A percentile compares a stretch with the other conserved stretches of the same genome.
Evolutionary conservation across 805 yeast genomes (phyloP).

Genomic region (Zygoascus tannicola): DNA sequence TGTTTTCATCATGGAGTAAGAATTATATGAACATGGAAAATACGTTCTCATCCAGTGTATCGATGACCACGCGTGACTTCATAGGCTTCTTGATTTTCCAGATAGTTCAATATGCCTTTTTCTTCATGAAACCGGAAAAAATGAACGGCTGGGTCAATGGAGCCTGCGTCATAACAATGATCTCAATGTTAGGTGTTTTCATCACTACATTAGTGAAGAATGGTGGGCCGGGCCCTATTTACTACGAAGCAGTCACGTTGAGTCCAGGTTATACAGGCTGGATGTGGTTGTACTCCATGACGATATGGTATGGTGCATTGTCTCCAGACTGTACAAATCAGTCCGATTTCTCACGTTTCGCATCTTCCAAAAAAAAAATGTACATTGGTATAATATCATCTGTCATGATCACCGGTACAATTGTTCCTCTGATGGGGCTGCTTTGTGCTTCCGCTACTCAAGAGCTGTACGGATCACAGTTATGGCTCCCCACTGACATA

Average conservation of each 20-base stretch:
- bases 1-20: slow-evolving; percentile 23
- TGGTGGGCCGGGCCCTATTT: slow-evolving; percentile 20
- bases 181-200: slow-evolving; percentile 22
- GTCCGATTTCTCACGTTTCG: slow-evolving; percentile 36
- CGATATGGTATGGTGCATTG: slow-evolving; percentile 33
- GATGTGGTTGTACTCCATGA: slow-evolving; percentile 25
- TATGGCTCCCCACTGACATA: slow-evolving; percentile 40
- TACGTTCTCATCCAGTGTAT: slow-evolving; percentile 31
- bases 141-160: slow-evolving; percentile 30
- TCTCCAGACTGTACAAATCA: slow-evolving; percentile 35
- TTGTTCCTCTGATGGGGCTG: slow-evolving; percentile 41
- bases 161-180: slow-evolving; percentile 30
- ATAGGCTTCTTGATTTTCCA: slow-evolving; percentile 35
- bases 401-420: slow-evolving; percentile 33
- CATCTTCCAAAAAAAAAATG: slow-evolving; percentile 31
- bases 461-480: slow-evolving; percentile 32
- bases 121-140: slow-evolving; percentile 17
- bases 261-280: slow-evolving; percentile 2
- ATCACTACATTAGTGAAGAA: slow-evolving; percentile 21
- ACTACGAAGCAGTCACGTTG: slow-evolving; percentile 33
- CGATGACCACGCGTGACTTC: slow-evolving; percentile 29
- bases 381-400: slow-evolving; percentile 33
- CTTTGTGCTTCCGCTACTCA: slow-evolving; percentile 38
- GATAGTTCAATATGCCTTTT: slow-evolving; percentile 7
- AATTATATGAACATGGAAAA: slow-evolving; percentile 33